Conservation (phyloP, 2,329 filamentous ascomycete genomes). For the Ascochyta pisi region DNA sequence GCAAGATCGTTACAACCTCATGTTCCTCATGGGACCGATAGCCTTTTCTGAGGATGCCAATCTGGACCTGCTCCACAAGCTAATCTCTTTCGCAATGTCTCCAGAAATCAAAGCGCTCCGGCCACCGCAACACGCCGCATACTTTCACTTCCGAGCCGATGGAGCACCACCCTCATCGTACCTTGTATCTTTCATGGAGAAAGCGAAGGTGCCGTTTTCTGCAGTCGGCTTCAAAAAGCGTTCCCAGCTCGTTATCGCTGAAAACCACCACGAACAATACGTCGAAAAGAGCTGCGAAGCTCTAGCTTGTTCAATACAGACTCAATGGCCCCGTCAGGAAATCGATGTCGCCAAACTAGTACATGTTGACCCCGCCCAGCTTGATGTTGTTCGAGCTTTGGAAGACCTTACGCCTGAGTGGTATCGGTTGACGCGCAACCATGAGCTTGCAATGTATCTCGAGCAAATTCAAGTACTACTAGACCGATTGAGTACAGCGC, state of each 20-base stretch:
- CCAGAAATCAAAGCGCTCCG: slow-evolving; percentile 48
- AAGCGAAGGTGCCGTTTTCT: slow-evolving; percentile 40
- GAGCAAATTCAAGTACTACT: slow-evolving; percentile 51
- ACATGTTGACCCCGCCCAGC: slow-evolving; percentile 28
- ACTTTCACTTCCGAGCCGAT: slow-evolving; percentile 45
- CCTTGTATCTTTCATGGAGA: slow-evolving; percentile 14
- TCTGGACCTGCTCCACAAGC: slow-evolving; percentile 51
- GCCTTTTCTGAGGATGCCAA: slow-evolving; percentile 51
- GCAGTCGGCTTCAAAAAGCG: slow-evolving; percentile 33
- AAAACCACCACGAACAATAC: slow-evolving; percentile 28
- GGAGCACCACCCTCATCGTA: slow-evolving; percentile 30
- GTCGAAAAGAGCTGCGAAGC: slow-evolving; percentile 40
- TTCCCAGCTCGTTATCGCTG: slow-evolving; percentile 38
- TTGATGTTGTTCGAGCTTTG: slow-evolving; percentile 52
- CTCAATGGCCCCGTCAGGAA: slow-evolving; percentile 49
- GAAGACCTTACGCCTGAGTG: slow-evolving; percentile 55
- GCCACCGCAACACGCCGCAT: slow-evolving; percentile 45
- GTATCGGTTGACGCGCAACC: slow-evolving; percentile 58
- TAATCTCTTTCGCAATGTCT: slow-evolving; percentile 56
- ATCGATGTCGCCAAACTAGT: slow-evolving; percentile 42
- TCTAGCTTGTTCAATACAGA: slow-evolving; percentile 51
- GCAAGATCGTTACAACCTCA: slow-evolving; percentile 47
- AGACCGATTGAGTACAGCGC: neutral
- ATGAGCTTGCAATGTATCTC: slow-evolving; percentile 55
- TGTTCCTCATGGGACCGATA: slow-evolving; percentile 57